A percentile compares a stretch with the other conserved stretches of the same genome.
These are phyloP conservation scores for Coemansia sp. DNA, from an alignment of 192 early-diverging fungal genomes.

Conservation along the genomic window DNA sequence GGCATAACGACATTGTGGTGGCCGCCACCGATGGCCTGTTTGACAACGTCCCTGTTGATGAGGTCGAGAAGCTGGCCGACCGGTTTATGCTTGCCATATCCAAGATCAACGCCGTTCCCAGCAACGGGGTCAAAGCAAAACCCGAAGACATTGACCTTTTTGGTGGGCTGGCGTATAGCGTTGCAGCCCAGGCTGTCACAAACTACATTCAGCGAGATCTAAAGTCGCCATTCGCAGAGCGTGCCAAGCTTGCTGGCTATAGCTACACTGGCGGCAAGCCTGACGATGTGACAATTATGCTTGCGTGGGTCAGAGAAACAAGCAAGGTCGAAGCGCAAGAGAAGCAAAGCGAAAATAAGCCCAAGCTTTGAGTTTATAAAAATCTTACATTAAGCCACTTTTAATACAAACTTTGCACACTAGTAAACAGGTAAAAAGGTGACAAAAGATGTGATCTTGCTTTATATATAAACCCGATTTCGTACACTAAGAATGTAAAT, in stretches of 20 bases:
- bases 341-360: slow-evolving; percentile 11
- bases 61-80: slow-evolving; percentile 48
- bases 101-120: slow-evolving; percentile 9
- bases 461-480: too few species aligned
- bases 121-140: background rate
- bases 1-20: slow-evolving; percentile 43
- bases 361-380: slow-evolving; percentile 41
- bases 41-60: slow-evolving; percentile 50
- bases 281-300: slow-evolving; percentile 53
- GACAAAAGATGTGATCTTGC: too few species aligned
- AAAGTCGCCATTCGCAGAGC: slow-evolving; percentile 54
- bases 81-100: slow-evolving; percentile 43
- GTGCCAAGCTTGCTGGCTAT: slow-evolving; percentile 51
- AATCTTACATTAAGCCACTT: too few species aligned
- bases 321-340: slow-evolving; percentile 20
- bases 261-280: slow-evolving; percentile 52
- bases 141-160: slow-evolving; percentile 31
- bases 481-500: background rate
- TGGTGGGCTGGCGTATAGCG: slow-evolving; percentile 48
- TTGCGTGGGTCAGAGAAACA: slow-evolving; percentile 50
- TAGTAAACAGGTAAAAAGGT: too few species aligned
- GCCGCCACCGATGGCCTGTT: slow-evolving; percentile 53
- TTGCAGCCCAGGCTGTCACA: slow-evolving; percentile 47
- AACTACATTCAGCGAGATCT: slow-evolving; percentile 49
- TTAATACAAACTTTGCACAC: too few species aligned